Base-by-base conservation (phyloP, 495 filamentous ascomycete species). In the Tricharina praecox region DNA sequence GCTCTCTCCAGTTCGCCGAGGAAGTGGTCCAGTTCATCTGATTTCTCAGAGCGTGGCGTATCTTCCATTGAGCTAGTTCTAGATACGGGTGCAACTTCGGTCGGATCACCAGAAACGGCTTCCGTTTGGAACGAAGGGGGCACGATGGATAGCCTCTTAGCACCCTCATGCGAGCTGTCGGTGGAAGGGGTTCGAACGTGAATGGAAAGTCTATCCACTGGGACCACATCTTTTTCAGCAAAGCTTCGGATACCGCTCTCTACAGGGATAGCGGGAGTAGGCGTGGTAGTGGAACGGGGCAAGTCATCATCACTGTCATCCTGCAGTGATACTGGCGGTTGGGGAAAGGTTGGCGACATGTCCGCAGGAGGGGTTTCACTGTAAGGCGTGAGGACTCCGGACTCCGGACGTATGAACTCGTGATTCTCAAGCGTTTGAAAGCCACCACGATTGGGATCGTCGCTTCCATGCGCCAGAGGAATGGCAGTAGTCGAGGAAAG, bases 351-450 rank as follows among this genome's bases (percentile, higher is more conserved):
- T 46, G 47, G 47, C 3, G 47, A 43, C 18, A 43, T 23, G 18
- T 9, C 2, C 1, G 16, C 23, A 23, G 28, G 25, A 3, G 36
- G 47, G 13, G 19, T 45, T 47, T 49, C 47, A 32, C 37, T 40
- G 19, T 18, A 20, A 4, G 51, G 51, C 13, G 51, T 53, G 3
- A 26, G 40, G 9, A 36, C 7, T 11, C 53, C 24, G 7, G 55
- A 47, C n/a, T 51, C 50, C 46, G 53, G 47, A 13, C 47, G 48
- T n/a, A 36, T 24, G 26, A 58, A 58, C 4, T 54, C 54, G 18
- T 33, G 18, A 24, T 41, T 23, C 15, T 53, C 55, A 36, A 58
- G 40, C 18, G 50, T 48, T 45, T 53, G 53, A 35, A 58, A 53
- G n/a, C 41, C 50, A 4, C 19, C 23, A 19, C 34, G 32, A 44